These are phyloP conservation scores for Solanum sejunctum DNA, from an alignment of 257 asterid genomes.

Conservation along the genomic window DNA sequence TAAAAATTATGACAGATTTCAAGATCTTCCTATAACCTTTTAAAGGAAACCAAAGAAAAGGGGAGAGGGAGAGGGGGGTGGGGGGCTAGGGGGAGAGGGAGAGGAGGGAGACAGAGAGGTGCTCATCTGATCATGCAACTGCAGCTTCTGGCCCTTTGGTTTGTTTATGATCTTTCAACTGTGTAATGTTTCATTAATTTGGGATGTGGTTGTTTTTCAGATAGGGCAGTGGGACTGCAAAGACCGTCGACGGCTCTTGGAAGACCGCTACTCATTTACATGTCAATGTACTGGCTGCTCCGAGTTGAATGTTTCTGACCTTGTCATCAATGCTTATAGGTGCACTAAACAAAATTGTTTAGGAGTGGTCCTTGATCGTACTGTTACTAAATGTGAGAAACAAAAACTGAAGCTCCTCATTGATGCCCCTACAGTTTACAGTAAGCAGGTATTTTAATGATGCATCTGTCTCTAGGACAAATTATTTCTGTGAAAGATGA, in stretches of 20 bases:
- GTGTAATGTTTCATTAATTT: not conserved
- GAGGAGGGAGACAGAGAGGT: not conserved
- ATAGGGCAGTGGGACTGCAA: conserved; percentile 65
- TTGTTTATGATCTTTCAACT: not conserved
- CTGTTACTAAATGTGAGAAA: conserved; percentile 38
- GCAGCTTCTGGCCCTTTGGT: not conserved
- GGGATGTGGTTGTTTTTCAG: conserved; percentile 26
- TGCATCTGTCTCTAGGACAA: not conserved
- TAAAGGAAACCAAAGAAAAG: not conserved
- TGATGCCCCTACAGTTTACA: conserved; percentile 5
- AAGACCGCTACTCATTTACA: conserved; percentile 60
- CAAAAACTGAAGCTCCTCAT: conserved; percentile 23
- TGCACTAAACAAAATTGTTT: conserved; percentile 48
- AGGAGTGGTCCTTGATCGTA: conserved; percentile 59
- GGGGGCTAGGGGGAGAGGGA: not conserved
- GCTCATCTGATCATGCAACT: not conserved
- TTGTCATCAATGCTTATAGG: conserved; percentile 51
- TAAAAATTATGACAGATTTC: not conserved
- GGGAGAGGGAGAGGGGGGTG: not conserved
- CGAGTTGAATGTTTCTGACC: conserved; percentile 57
- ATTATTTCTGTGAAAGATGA: not conserved
- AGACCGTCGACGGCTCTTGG: conserved; percentile 49
- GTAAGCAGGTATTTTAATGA: conserved; percentile 36
- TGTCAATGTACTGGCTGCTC: conserved; percentile 83
- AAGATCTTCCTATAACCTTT: not conserved